Conservation (phyloP, 352 stramenopile species). For the Pythium scleroteichum region DNA sequence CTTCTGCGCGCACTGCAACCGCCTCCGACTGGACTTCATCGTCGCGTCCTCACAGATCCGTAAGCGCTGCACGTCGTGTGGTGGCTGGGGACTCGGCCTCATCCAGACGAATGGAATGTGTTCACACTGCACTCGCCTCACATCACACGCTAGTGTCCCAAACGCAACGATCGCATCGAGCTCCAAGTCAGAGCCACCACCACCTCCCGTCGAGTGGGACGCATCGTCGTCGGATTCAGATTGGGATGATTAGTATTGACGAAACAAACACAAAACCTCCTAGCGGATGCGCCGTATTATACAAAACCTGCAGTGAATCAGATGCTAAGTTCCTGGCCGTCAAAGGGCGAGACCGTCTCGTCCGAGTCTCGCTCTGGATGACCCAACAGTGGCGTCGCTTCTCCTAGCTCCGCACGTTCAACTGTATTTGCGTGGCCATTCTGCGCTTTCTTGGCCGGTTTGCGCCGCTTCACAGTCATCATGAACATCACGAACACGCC, state of each 20-base stretch:
- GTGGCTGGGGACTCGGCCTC: conserved; percentile 59
- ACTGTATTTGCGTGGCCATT: conserved; percentile 18
- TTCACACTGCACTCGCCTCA: conserved; percentile 46
- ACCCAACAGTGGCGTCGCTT: conserved; percentile 52
- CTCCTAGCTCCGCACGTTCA: conserved; percentile 22
- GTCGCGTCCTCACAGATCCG: conserved; percentile 64
- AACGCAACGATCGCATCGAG: background rate
- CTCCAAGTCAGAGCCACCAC: background rate
- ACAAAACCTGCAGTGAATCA: conserved; percentile 21
- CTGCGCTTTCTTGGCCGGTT: background rate
- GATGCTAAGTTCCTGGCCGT: conserved; percentile 59
- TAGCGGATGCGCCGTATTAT: background rate
- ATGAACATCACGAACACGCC: conserved; percentile 73
- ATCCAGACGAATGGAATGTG: conserved; percentile 51
- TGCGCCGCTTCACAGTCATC: conserved; percentile 70
- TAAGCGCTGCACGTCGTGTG: conserved; percentile 48
- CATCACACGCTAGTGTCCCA: background rate
- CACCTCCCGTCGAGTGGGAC: conserved; percentile 45
- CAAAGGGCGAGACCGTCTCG: conserved; percentile 53
- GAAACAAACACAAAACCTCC: background rate
- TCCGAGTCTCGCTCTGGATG: conserved; percentile 30
- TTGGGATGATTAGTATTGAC: conserved; percentile 41
- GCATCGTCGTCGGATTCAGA: conserved; percentile 47
- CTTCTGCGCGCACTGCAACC: conserved; percentile 68
- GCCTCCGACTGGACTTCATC: conserved; percentile 68